Evolutionary conservation across 2,329 filamentous ascomycete genomes (phyloP).

Genomic region (Xylariaceae sp.): DNA sequence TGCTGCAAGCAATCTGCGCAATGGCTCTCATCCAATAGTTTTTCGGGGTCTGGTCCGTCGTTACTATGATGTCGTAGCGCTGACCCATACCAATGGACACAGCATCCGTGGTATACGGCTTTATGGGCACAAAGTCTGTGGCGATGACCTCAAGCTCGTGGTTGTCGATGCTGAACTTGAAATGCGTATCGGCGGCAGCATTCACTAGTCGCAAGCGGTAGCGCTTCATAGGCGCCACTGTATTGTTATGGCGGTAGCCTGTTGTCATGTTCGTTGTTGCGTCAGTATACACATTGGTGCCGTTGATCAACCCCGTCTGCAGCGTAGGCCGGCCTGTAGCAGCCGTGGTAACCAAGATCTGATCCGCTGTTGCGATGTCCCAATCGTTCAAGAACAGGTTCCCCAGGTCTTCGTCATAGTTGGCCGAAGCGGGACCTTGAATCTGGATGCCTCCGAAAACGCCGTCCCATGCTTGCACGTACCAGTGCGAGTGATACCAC

Average conservation of each 20-base stretch:
- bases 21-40: constrained; percentile 47
- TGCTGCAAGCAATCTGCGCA: constrained; percentile 36
- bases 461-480: constrained; percentile 9
- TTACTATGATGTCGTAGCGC: constrained; percentile 43
- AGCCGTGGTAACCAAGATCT: constrained; percentile 25
- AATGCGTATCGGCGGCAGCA: constrained; percentile 33
- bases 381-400: constrained; percentile 56
- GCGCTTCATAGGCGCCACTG: constrained; percentile 35
- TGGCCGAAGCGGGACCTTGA: constrained; percentile 50
- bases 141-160: constrained; percentile 53
- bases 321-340: constrained; percentile 27
- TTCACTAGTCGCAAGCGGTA: constrained; percentile 45
- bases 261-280: neutral
- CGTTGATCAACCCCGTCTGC: constrained; percentile 37
- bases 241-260: constrained; percentile 15
- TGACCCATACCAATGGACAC: constrained; percentile 32
- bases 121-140: constrained; percentile 51
- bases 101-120: constrained; percentile 45
- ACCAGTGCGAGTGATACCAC: constrained; percentile 8
- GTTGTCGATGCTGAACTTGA: constrained; percentile 46
- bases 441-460: constrained; percentile 44
- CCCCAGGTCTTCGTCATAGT: constrained; percentile 60
- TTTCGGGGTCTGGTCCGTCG: constrained; percentile 30
- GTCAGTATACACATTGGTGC: constrained; percentile 25
- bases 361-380: constrained; percentile 42